Base-by-base conservation (phyloP, 176 grass and related monocot genomes). In the Leersia perrieri region DNA sequence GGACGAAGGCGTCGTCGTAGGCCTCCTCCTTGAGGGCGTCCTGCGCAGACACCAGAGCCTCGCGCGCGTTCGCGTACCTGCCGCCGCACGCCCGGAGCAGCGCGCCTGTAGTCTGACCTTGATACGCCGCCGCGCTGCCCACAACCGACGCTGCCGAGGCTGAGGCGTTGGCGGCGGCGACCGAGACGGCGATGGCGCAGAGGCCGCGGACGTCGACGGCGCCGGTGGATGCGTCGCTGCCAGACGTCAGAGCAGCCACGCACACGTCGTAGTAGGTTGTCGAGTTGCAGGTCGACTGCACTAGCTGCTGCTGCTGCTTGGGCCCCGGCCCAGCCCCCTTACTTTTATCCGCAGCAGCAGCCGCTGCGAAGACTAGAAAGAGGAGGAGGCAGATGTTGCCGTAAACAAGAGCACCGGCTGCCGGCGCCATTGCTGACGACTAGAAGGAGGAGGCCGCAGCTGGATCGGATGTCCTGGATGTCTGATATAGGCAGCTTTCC, bases 241-340 rank as follows among this genome's bases (percentile, higher is more conserved):
- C 75, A 10, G 49, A n/a, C 42, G 12, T n/a, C n/a, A 98, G 87
- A 11, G 90, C 74, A 15, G 83, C 65, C 3, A 98, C 29, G 70
- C 92, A 98, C n/a, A 94, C 65, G 41, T 94, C 95, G 77, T 94
- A 98, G 83, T 89, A 94, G 25, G 83, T 80, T 6, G 92, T 98
- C 31, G 85, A 78, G 58, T 92, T 98, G 87, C 95, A 98, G 29
- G 92, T 98, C 13, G 57, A 89, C 82, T 83, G 80, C 11, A 98
- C 72, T 36, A 98, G 82, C 11, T 35, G 16, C 16, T 13, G 20
- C 1, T 28, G 26, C 2, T 31, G 60, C n/a, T n/a, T n/a, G 4
- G 25, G 53, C 16, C n/a, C n/a, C n/a, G n/a, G n/a, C n/a, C n/a
- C n/a, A n/a, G n/a, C n/a, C n/a, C n/a, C n/a, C n/a, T n/a, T 30